Conservation (phyloP, 257 asterid genomes). For the Solanum appendiculatum region DNA sequence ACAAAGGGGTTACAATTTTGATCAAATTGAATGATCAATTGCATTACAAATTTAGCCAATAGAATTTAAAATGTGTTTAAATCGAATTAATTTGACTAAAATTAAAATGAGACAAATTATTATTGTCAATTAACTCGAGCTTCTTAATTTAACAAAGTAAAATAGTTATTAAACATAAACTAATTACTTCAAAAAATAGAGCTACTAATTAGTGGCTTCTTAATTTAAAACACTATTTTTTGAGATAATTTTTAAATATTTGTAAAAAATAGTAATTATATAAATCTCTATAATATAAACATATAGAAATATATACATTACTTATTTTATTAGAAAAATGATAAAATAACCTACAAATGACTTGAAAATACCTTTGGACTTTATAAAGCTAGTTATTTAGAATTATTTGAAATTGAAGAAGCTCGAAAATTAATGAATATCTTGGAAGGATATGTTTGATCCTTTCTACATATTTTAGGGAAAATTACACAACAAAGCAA, state of each 20-base stretch:
- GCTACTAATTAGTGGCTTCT: not conserved
- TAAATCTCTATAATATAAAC: too few species aligned
- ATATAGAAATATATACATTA: not conserved
- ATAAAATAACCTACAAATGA: not conserved
- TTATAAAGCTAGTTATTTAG: too few species aligned
- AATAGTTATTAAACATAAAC: too few species aligned
- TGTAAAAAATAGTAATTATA: too few species aligned
- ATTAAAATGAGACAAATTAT: not conserved
- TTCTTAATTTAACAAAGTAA: not conserved
- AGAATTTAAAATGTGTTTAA: not conserved
- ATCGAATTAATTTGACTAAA: not conserved
- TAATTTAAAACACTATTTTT: not conserved
- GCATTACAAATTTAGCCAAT: not conserved
- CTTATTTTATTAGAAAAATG: not conserved
- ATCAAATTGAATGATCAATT: not conserved
- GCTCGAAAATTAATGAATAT: too few species aligned
- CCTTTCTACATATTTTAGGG: too few species aligned
- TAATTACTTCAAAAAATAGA: not conserved
- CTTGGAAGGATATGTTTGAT: too few species aligned
- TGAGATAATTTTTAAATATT: not conserved
- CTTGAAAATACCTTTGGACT: not conserved
- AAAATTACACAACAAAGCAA: too few species aligned
- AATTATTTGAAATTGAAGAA: not conserved
- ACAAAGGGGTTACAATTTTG: not conserved
- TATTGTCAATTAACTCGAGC: not conserved